A percentile compares a stretch with the other conserved stretches of the same genome.
Evolutionary conservation across 257 asterid species (phyloP).

Genomic region (Lithospermum erythrorhizon): DNA sequence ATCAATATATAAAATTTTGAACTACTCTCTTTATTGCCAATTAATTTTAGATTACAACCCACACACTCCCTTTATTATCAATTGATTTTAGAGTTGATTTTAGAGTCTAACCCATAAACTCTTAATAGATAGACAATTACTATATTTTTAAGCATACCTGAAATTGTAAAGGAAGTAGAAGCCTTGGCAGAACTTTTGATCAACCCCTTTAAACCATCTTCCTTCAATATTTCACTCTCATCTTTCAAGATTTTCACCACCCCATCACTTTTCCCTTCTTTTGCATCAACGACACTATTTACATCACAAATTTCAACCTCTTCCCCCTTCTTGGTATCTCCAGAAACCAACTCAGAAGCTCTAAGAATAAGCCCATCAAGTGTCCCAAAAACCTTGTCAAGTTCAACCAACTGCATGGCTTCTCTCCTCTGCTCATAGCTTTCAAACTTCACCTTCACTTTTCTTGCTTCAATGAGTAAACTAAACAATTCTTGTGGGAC

Average conservation of each 20-base stretch:
- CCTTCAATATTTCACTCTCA: constrained; percentile 18
- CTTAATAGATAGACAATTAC: too few species aligned
- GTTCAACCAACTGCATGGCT: constrained; percentile 47
- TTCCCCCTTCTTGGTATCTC: constrained; percentile 17
- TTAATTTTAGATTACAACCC: too few species aligned
- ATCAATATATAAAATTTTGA: too few species aligned
- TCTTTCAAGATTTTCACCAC: constrained; percentile 8
- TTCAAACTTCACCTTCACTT: constrained; percentile 30
- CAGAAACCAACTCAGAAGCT: constrained; percentile 53
- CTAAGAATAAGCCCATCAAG: constrained; percentile 50
- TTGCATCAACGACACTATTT: constrained; percentile 26
- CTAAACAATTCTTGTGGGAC: constrained; percentile 46
- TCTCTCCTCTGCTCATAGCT: constrained; percentile 53
- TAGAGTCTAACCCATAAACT: too few species aligned
- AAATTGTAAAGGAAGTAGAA: constrained; percentile 10
- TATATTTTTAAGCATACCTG: constrained; percentile 30
- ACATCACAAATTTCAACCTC: constrained; percentile 13
- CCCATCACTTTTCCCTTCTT: constrained; percentile 20
- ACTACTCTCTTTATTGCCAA: too few species aligned
- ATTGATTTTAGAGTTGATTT: too few species aligned
- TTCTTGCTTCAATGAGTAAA: constrained; percentile 38
- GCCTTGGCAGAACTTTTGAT: constrained; percentile 17
- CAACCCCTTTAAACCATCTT: constrained; percentile 19
- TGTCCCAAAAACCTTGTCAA: constrained; percentile 38
- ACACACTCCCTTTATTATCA: too few species aligned